Base-by-base conservation (phyloP, 176 grass and related monocot species). In the Phragmites australis region DNA sequence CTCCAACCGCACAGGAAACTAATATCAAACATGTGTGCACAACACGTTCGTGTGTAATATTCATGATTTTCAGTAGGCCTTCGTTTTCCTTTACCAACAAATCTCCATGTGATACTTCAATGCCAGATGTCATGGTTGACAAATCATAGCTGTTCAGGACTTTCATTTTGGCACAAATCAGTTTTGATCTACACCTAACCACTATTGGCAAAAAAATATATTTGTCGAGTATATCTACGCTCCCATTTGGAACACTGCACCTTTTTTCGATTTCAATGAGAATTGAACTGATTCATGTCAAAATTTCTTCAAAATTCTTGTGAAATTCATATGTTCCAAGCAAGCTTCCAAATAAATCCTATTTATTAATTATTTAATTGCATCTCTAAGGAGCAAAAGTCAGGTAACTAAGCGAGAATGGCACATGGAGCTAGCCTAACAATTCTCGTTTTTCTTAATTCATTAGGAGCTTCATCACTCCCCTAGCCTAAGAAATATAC, bases 11-110 rank as follows among this genome's bases (percentile, higher is more conserved):
- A 55, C 43, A 48, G 49, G 27, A 47, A 50, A 34, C 31, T 23
- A 57, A 84, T 59, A 41, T 26, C 23, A 56, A 84, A 88, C 86
- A 56, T 83, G 86, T 58, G 58, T 41, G 51, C 80, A 25, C 55
- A 49, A 18, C 58, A 50, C 80, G 53, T 83, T 44, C 66, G 65
- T 55, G n/a, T 72, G 80, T 21, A 41, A 60, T 59, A 40, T 79
- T 67, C 13, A 32, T 49, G 21, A 16, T 65, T 71, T 52, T 55
- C 61, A 83, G 80, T 78, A 84, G 32, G 45, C 55, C 55, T 65
- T 86, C 76, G 61, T 79, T 85, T 85, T 79, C 67, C n/a, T 30
- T 44, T 23, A 45, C 75, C 67, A 39, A 9, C 34, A 80, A 43
- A 76, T 63, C n/a, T 65, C 68, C 68, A 46, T 25, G 57, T 65